Evolutionary conservation across 352 stramenopile species (phyloP).

Genomic region (Phytophthora cactorum): DNA sequence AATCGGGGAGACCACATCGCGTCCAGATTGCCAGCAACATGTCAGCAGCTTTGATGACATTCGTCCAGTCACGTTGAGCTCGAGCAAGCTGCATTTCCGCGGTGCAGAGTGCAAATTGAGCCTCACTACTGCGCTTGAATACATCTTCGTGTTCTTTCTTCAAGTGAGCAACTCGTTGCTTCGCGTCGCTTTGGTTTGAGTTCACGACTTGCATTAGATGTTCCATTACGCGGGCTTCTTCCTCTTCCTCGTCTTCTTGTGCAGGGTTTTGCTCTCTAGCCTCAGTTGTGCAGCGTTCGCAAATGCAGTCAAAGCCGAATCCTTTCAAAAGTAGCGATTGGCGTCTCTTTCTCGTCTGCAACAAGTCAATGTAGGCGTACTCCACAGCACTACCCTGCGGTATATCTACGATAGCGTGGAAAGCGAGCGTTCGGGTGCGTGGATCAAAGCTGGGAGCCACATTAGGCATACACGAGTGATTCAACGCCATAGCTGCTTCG

Average conservation of each 20-base stretch:
- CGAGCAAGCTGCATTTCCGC: slow-evolving; percentile 48
- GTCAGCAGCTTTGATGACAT: slow-evolving; percentile 38
- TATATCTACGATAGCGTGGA: slow-evolving; percentile 53
- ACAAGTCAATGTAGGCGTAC: slow-evolving; percentile 66
- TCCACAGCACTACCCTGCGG: slow-evolving; percentile 38
- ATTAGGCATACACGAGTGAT: slow-evolving; percentile 74
- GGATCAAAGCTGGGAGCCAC: slow-evolving; percentile 60
- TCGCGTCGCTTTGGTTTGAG: slow-evolving; percentile 1
- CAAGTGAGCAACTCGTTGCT: slow-evolving; percentile 22
- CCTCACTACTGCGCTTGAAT: slow-evolving; percentile 36
- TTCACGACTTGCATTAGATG: slow-evolving; percentile 43
- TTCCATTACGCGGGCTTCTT: slow-evolving; percentile 29
- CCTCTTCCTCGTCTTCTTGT: slow-evolving; percentile 7
- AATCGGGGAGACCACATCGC: slow-evolving; percentile 30
- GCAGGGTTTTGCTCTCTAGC: background rate
- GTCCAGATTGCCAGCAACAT: slow-evolving; percentile 47
- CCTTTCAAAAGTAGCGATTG: slow-evolving; percentile 41
- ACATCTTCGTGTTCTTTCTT: slow-evolving; percentile 18
- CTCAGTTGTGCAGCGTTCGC: slow-evolving; percentile 45
- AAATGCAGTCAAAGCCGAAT: slow-evolving; percentile 66
- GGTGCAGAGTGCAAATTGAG: slow-evolving; percentile 50
- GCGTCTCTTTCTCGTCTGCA: slow-evolving; percentile 41
- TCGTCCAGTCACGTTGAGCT: slow-evolving; percentile 28
- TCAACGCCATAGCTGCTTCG: slow-evolving; percentile 70
- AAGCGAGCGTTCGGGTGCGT: slow-evolving; percentile 48